These are phyloP conservation scores for Synchytrium microbalum DNA, from an alignment of 371 early-diverging fungal genomes.

Conservation along the genomic window DNA sequence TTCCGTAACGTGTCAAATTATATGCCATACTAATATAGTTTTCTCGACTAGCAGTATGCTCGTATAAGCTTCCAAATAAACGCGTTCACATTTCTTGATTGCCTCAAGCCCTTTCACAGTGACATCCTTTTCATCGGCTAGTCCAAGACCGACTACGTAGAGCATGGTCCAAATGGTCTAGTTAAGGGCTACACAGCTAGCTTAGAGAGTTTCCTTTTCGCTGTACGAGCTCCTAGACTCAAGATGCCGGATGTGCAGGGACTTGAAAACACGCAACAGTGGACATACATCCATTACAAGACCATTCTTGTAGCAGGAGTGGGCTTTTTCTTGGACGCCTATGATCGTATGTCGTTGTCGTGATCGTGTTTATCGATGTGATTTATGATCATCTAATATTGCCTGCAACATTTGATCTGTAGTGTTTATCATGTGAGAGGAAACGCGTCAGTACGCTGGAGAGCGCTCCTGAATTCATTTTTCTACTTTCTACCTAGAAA, in stretches of 20 bases:
- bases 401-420: background rate
- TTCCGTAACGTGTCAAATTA: no score
- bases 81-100: slow-evolving; percentile 73
- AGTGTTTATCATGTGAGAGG: background rate
- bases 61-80: slow-evolving; percentile 99
- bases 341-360: background rate
- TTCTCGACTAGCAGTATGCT: slow-evolving; percentile 83
- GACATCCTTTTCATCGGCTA: slow-evolving; percentile 93
- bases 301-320: background rate
- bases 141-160: slow-evolving; percentile 93
- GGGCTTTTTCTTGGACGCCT: background rate
- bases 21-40: slow-evolving; percentile 58
- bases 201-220: no score
- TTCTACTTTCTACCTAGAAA: no score
- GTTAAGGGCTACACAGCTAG: no score
- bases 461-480: no score
- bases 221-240: no score
- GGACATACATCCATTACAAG: no score
- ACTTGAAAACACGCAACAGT: no score
- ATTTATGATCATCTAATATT: background rate
- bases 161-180: no score
- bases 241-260: no score
- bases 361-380: background rate
- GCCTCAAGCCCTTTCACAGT: slow-evolving; percentile 94
- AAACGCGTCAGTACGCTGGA: no score